phyloP scores from a whole-genome alignment of 805 yeast species.

The Candida easanensis region DNA sequence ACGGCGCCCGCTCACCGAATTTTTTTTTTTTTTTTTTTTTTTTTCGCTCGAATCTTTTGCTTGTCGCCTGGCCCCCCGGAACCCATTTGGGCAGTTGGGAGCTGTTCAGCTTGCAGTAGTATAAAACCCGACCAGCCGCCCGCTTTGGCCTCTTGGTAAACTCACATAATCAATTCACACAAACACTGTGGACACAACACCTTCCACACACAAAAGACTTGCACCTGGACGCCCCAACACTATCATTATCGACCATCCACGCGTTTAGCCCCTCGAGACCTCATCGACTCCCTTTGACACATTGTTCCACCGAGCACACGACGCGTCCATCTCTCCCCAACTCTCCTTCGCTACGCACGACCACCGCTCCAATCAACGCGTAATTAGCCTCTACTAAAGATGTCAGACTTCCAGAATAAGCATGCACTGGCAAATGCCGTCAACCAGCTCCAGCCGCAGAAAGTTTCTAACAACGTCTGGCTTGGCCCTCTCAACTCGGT shows the following conservation, averaged over 20 bases:
- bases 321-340: slow-evolving; percentile 3
- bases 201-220: background rate
- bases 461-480: slow-evolving; percentile 38
- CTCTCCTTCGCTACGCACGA: background rate
- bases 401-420: slow-evolving; percentile 26
- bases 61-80: too few species aligned
- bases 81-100: background rate
- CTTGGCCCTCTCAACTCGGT: slow-evolving; percentile 46
- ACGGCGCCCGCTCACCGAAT: too few species aligned
- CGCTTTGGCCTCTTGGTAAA: too few species aligned
- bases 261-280: background rate
- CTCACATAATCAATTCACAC: too few species aligned
- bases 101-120: background rate
- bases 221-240: too few species aligned
- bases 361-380: background rate
- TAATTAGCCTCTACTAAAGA: background rate
- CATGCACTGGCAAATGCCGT: slow-evolving; percentile 26
- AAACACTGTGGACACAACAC: background rate
- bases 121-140: background rate
- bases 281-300: slow-evolving; percentile 3
- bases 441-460: slow-evolving; percentile 38
- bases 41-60: too few species aligned
- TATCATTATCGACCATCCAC: background rate
- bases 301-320: slow-evolving; percentile 4
- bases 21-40: background rate